phyloP scores from a whole-genome alignment of 1,284 basidiomycete species.

The Fomitopsis palustris region DNA sequence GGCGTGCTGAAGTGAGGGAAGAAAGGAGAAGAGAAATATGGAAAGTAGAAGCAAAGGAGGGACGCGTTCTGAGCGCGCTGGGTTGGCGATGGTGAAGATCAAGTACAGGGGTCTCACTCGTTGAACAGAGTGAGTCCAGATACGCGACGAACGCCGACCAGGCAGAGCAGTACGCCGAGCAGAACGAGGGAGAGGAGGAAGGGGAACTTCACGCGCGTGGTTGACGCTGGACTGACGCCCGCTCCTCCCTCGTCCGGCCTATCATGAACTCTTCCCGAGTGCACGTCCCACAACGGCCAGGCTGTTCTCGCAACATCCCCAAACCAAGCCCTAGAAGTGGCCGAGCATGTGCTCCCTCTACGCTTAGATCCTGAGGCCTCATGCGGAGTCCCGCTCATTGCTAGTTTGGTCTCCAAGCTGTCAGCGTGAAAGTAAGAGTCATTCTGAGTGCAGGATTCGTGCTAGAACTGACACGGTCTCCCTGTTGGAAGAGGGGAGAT shows the following conservation, averaged over 20 bases:
- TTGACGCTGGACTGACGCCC: neutral
- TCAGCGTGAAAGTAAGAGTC: too few species aligned
- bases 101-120: constrained; percentile 7
- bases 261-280: too few species aligned
- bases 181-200: neutral
- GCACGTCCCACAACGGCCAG: too few species aligned
- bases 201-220: neutral
- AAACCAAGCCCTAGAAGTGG: too few species aligned
- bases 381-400: too few species aligned
- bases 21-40: constrained; percentile 3
- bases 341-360: too few species aligned
- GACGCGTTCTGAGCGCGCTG: constrained; percentile 8
- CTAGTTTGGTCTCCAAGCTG: too few species aligned
- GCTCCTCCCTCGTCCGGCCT: neutral
- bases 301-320: too few species aligned
- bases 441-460: too few species aligned
- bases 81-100: neutral
- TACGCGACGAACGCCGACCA: constrained; percentile 7
- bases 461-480: too few species aligned
- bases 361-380: too few species aligned
- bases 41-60: neutral
- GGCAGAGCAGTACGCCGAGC: constrained; percentile 7
- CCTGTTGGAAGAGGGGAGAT: too few species aligned
- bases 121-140: constrained; percentile 2
- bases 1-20: neutral